Base-by-base conservation (phyloP, 345 rosid genomes). In the Pugionium dolabratum region DNA sequence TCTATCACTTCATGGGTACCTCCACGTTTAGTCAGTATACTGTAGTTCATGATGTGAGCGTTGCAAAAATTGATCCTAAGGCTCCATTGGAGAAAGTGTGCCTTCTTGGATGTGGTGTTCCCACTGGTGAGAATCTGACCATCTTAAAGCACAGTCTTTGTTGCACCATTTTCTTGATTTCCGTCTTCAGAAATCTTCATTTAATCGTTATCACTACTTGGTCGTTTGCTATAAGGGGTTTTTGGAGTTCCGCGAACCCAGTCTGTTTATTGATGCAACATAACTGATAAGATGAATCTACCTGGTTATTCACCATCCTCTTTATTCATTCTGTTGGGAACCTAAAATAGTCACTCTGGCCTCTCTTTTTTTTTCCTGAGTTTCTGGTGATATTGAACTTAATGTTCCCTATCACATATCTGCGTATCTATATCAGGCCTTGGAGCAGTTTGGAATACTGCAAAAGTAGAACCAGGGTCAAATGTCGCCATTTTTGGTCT, bases 91-190 rank as follows among this genome's bases (percentile, higher is more conserved):
- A 95, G 0, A 95, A 91, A 87, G 97, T 95, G 2, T 89, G 97
- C 82, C 99, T 95, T 71, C 97, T 95, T 79, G 99, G 97, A 3
- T 91, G 99, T 83, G 99, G 99, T 81, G 93, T 95, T 83, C 85
- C 99, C 42, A 95, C 99, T 56, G 99, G 99, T 86, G 79, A 67
- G 79, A 7, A 30, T 33, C 29, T 0, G 56, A 9, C 4, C 58
- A 27, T 4, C 10, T 47, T 25, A 2, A 44, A 18, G 8, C 43
- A 42, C 46, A 29, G 7, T 57, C 39, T 39, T n/a, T 44, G 37
- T 26, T 54, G 32, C 61, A 9, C 6, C 37, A 11, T 45, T 51
- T 37, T 57, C 50, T 31, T 62, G 34, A 27, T 44, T 54, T 69
- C 33, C 0, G 1, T 53, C 9, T 40, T 7, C 7, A 35, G 25